Conservation (phyloP, 805 yeast species). For the Schwanniomyces vanrijiae region DNA sequence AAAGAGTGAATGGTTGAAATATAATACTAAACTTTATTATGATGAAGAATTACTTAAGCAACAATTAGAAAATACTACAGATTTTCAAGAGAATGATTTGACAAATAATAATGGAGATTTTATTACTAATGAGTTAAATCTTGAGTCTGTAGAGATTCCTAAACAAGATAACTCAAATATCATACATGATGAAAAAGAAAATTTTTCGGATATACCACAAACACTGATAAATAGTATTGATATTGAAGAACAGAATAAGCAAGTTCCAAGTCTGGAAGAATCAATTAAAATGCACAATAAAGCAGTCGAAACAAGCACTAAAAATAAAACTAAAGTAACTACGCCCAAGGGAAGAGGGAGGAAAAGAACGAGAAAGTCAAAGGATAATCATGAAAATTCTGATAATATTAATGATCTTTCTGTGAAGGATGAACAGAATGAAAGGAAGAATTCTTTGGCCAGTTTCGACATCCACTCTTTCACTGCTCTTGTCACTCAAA, state of each 20-base stretch:
- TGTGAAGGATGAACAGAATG: not conserved
- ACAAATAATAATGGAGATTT: not conserved
- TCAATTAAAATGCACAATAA: not conserved
- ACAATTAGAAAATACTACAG: not conserved
- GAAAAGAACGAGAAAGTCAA: constrained; percentile 2
- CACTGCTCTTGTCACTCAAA: constrained; percentile 24
- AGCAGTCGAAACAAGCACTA: not conserved
- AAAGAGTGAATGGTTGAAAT: constrained; percentile 12
- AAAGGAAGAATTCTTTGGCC: not conserved
- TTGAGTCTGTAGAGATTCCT: not conserved
- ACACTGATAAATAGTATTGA: no score
- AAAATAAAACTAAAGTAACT: not conserved
- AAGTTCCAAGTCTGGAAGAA: not conserved
- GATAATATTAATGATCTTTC: not conserved
- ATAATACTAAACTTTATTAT: constrained; percentile 5
- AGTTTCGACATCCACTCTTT: constrained; percentile 26
- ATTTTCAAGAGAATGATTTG: not conserved
- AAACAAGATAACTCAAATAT: not conserved
- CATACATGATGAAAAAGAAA: not conserved
- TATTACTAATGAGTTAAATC: not conserved
- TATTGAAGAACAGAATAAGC: not conserved
- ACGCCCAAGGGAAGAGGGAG: constrained; percentile 2
- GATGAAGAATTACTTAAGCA: constrained; percentile 7
- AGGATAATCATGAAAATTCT: not conserved
- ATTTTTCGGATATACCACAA: no score